phyloP scores from a whole-genome alignment of 768 basidiomycete genomes.

The Macrolepiota fuliginosa region DNA sequence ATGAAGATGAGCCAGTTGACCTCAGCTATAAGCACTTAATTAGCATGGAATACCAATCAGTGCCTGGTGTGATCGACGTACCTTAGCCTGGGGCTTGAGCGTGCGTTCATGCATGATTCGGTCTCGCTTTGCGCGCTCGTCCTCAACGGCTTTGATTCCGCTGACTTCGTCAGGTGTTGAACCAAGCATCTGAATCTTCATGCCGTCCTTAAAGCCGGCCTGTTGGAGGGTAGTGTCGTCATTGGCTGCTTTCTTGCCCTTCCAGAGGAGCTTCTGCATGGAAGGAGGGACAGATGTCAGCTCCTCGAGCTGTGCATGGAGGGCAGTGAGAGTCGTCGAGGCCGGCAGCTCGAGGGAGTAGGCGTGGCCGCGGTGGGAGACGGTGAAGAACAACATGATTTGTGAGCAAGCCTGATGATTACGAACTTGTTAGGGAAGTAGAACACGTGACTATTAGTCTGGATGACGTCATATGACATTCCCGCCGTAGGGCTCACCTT shows the following conservation, averaged over 20 bases:
- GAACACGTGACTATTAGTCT: no score
- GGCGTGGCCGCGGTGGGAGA: slow-evolving; percentile 48
- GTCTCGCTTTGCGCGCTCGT: slow-evolving; percentile 54
- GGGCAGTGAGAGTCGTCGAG: slow-evolving; percentile 45
- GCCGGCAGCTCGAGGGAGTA: slow-evolving; percentile 48
- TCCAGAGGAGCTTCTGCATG: slow-evolving; percentile 72
- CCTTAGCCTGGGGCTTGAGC: slow-evolving; percentile 57
- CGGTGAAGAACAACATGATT: slow-evolving; percentile 18
- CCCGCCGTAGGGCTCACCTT: no score
- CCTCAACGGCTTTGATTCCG: slow-evolving; percentile 52
- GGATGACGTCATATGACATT: no score
- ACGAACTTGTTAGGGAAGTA: no score
- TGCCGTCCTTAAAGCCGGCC: slow-evolving; percentile 61
- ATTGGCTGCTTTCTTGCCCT: slow-evolving; percentile 52
- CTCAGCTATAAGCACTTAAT: slow-evolving; percentile 34
- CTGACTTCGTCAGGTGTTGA: slow-evolving; percentile 58
- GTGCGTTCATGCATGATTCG: slow-evolving; percentile 59
- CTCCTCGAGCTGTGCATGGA: slow-evolving; percentile 54
- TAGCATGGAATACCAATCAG: neutral
- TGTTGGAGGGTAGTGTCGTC: slow-evolving; percentile 27
- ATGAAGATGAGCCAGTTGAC: slow-evolving; percentile 22
- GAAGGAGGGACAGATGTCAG: slow-evolving; percentile 64
- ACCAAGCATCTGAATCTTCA: slow-evolving; percentile 71
- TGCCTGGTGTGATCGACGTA: slow-evolving; percentile 22
- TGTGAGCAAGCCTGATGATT: neutral